Percentiles rank a stretch among this genome's conserved stretches.
Evolutionary conservation across 1,139 yeast genomes (phyloP).

Genomic region (Pichia sp.): DNA sequence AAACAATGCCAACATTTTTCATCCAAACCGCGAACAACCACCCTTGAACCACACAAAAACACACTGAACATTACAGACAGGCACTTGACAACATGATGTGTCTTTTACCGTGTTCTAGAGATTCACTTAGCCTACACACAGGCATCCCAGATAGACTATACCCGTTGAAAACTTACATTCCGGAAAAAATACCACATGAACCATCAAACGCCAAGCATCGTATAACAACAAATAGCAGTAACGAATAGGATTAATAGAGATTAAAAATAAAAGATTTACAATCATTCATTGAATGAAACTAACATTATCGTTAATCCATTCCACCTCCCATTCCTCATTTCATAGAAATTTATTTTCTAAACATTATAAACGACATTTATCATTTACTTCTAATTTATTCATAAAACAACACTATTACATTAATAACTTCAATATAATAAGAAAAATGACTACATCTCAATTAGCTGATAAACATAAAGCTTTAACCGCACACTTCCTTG

Average conservation of each 20-base stretch:
- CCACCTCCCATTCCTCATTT: neutral
- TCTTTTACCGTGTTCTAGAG: too few relatives aligned
- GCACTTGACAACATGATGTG: too few relatives aligned
- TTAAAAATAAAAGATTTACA: neutral
- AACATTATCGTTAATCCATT: slow-evolving; percentile 2
- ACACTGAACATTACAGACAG: too few relatives aligned
- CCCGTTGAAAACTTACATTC: too few relatives aligned
- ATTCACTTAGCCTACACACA: too few relatives aligned
- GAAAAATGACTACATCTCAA: slow-evolving; percentile 15
- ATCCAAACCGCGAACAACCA: neutral
- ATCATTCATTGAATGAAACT: slow-evolving; percentile 10
- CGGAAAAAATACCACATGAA: too few relatives aligned
- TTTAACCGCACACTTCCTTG: slow-evolving; percentile 74
- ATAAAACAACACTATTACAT: neutral
- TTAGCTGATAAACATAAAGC: slow-evolving; percentile 27
- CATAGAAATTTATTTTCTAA: slow-evolving; percentile 8
- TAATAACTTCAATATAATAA: neutral
- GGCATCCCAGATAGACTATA: too few relatives aligned
- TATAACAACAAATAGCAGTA: neutral
- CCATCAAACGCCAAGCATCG: neutral
- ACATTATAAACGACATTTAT: slow-evolving; percentile 1
- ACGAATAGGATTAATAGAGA: neutral
- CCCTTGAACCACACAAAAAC: too few relatives aligned
- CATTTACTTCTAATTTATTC: slow-evolving; percentile 3
- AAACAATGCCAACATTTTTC: slow-evolving; percentile 4